A percentile compares a stretch with the other conserved stretches of the same genome.
Evolutionary conservation across 2,329 filamentous ascomycete species (phyloP).

Genomic region (Colletotrichum tropicale): DNA sequence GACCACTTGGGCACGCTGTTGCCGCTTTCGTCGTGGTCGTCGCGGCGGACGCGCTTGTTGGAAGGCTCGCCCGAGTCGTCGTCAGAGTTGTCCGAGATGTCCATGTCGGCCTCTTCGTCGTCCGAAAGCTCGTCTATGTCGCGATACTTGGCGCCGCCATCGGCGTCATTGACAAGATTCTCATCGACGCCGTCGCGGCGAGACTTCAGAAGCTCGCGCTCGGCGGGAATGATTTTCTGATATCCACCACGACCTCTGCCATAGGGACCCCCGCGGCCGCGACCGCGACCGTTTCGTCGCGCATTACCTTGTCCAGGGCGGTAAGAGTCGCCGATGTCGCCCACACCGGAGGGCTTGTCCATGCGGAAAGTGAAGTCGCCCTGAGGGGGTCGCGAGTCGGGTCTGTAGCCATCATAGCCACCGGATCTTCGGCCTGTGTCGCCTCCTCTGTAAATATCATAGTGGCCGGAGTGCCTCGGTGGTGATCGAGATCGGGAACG

Average conservation of each 20-base stretch:
- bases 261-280: conserved; percentile 30
- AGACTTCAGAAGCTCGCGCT: conserved; percentile 51
- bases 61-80: conserved; percentile 44
- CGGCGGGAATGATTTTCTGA: conserved; percentile 42
- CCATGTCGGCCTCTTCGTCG: conserved; percentile 68
- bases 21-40: conserved; percentile 36
- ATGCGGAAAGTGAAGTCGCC: conserved; percentile 62
- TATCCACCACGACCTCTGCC: conserved; percentile 11
- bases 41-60: conserved; percentile 45
- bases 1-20: conserved; percentile 79
- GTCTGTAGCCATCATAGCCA: conserved; percentile 40
- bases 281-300: not conserved
- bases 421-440: conserved; percentile 13
- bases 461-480: not conserved
- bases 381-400: conserved; percentile 34
- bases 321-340: conserved; percentile 37
- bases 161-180: conserved; percentile 50
- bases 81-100: conserved; percentile 58
- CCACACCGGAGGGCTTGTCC: conserved; percentile 55
- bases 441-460: conserved; percentile 15
- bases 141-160: conserved; percentile 55
- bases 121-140: conserved; percentile 64
- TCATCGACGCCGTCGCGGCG: conserved; percentile 44
- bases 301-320: conserved; percentile 25
- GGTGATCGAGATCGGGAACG: conserved; percentile 4